phyloP scores from a whole-genome alignment of 106 monocot genomes.

The Phalaenopsis equestris region DNA sequence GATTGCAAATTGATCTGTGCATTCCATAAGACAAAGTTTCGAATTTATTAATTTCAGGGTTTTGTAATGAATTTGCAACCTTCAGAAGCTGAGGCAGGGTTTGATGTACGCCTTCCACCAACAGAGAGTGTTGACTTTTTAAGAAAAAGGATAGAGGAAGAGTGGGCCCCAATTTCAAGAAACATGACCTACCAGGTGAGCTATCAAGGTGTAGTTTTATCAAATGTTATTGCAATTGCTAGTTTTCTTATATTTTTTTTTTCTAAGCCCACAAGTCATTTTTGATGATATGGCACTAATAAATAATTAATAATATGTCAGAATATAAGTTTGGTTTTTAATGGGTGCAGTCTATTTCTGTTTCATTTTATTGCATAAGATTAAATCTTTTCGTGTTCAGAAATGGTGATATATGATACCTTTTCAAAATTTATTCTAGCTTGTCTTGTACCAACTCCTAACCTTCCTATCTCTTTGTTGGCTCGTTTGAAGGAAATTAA shows the following conservation, averaged over 20 bases:
- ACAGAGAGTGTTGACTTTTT: constrained; percentile 41
- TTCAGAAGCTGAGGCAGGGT: constrained; percentile 83
- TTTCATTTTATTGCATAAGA: neutral
- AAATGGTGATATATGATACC: neutral
- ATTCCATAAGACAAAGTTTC: neutral
- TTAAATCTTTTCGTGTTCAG: neutral
- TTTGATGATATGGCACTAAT: neutral
- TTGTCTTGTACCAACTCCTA: too few relatives aligned
- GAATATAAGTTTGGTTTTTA: neutral
- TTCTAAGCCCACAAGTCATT: neutral
- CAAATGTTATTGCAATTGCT: neutral
- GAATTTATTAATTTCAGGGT: constrained; percentile 41
- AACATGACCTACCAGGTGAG: constrained; percentile 73
- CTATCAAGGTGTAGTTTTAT: neutral
- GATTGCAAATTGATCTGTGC: neutral
- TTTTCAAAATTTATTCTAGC: too few relatives aligned
- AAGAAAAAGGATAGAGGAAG: constrained; percentile 53
- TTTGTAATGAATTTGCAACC: constrained; percentile 97
- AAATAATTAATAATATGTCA: neutral
- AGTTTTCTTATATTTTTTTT: neutral
- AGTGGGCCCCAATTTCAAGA: constrained; percentile 69
- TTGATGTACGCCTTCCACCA: constrained; percentile 82
- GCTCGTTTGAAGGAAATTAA: too few relatives aligned
- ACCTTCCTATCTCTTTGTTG: too few relatives aligned
- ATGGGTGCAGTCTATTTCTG: neutral